Percentiles rank a stretch among this genome's conserved stretches.
Conservation (phyloP, 495 filamentous ascomycete species). For the Talaromyces nanjingensis region DNA sequence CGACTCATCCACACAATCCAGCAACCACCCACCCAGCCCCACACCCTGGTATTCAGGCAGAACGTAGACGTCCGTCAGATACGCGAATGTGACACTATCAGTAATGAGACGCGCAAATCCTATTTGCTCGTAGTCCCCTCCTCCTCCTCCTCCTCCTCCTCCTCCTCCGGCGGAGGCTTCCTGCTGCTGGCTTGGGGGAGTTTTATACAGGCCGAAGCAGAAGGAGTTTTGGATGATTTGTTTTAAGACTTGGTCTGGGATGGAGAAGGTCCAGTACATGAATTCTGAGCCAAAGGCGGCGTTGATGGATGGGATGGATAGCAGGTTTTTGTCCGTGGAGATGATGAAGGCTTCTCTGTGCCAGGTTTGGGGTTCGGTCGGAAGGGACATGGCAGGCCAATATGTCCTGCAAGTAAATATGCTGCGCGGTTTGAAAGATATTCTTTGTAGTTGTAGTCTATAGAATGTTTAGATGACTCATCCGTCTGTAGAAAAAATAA, state of each 20-base stretch:
- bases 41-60: slow-evolving; percentile 45
- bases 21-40: slow-evolving; percentile 58
- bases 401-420: not conserved
- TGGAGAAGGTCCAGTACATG: slow-evolving; percentile 47
- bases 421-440: no score
- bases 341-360: slow-evolving; percentile 29
- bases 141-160: not conserved
- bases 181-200: not conserved
- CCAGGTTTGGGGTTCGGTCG: not conserved
- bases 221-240: slow-evolving; percentile 44
- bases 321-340: slow-evolving; percentile 42
- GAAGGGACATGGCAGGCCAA: not conserved
- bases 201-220: slow-evolving; percentile 47
- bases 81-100: slow-evolving; percentile 58
- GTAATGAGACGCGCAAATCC: slow-evolving; percentile 60
- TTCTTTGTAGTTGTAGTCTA: no score
- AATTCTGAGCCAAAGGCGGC: slow-evolving; percentile 41
- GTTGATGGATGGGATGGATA: slow-evolving; percentile 44
- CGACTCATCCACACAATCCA: slow-evolving; percentile 49
- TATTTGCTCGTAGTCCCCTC: slow-evolving; percentile 28
- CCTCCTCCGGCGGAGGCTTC: not conserved
- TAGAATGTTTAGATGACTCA: no score
- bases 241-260: slow-evolving; percentile 30
- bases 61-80: slow-evolving; percentile 64
- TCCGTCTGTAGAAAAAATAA: no score